Evolutionary conservation across 164 flowering plant genomes (phyloP).

Genomic region (Magnolia kwangsiensis): DNA sequence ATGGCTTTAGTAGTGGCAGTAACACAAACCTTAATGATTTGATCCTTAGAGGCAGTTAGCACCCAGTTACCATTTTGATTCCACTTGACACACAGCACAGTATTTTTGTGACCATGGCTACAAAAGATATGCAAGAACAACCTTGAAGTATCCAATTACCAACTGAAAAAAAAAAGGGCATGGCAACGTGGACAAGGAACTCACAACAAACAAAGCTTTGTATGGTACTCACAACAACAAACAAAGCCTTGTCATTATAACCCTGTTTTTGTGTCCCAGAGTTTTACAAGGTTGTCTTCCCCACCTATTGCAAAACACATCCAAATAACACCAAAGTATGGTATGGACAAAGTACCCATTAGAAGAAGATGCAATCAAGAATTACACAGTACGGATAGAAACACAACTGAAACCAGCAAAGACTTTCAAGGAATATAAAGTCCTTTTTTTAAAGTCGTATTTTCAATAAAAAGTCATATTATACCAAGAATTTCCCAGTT

Average conservation of each 20-base stretch:
- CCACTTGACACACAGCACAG: conserved; percentile 92
- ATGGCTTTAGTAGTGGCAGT: neutral
- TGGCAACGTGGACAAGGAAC: conserved; percentile 18
- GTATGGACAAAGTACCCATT: neutral
- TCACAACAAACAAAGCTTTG: conserved; percentile 90
- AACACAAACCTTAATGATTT: conserved; percentile 76
- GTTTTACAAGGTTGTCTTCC: conserved; percentile 95
- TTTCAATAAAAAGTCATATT: no score
- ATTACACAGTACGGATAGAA: no score
- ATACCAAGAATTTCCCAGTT: no score
- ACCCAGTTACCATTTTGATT: conserved; percentile 99
- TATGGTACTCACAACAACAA: no score
- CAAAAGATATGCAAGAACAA: conserved; percentile 21
- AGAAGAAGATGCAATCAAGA: no score
- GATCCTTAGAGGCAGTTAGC: conserved; percentile 96
- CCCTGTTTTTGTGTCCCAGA: conserved; percentile 97
- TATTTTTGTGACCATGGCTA: conserved; percentile 99
- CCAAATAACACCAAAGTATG: neutral
- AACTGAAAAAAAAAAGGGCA: neutral
- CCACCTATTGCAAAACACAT: conserved; percentile 54
- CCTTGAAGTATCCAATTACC: conserved; percentile 2
- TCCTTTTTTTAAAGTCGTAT: no score
- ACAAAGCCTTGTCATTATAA: conserved; percentile 76
- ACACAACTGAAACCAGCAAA: no score
- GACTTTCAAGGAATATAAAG: no score